A percentile compares a stretch with the other conserved stretches of the same genome.
Evolutionary conservation across 2,329 filamentous ascomycete species (phyloP).

Genomic region (Paecilomyces sp.): DNA sequence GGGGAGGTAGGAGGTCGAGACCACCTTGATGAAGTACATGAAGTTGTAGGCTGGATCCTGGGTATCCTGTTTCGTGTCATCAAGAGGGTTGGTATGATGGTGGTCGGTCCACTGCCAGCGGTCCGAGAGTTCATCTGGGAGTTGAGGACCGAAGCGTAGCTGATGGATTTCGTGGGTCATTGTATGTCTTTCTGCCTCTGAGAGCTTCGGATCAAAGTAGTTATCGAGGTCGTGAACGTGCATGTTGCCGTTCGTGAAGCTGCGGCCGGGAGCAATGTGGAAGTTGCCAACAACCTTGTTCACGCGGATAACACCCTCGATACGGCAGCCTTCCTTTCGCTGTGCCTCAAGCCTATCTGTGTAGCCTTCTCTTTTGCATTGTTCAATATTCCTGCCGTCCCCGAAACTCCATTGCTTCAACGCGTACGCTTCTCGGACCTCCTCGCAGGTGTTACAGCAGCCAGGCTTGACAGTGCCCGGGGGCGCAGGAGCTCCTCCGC

Average conservation of each 20-base stretch:
- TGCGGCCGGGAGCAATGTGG: constrained; percentile 92
- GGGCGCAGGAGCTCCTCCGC: constrained; percentile 78
- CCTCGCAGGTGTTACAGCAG: constrained; percentile 95
- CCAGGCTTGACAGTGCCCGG: constrained; percentile 66
- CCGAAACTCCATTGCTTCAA: constrained; percentile 89
- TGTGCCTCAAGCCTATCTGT: constrained; percentile 80
- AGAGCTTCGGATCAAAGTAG: constrained; percentile 64
- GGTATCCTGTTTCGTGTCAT: constrained; percentile 69
- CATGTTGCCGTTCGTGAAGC: constrained; percentile 93
- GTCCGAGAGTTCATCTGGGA: constrained; percentile 63
- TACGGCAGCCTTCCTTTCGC: constrained; percentile 84
- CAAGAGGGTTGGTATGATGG: constrained; percentile 79
- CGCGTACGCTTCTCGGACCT: constrained; percentile 92
- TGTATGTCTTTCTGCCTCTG: constrained; percentile 64
- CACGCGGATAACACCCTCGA: constrained; percentile 84
- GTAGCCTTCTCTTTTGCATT: constrained; percentile 93
- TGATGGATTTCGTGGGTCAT: constrained; percentile 86
- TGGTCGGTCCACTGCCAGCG: constrained; percentile 74
- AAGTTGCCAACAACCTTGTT: constrained; percentile 99
- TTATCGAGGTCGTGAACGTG: constrained; percentile 97
- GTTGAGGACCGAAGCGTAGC: constrained; percentile 84
- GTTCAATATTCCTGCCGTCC: constrained; percentile 83
- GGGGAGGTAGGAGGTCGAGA: constrained; percentile 89
- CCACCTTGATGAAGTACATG: constrained; percentile 99
- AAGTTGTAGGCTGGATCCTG: constrained; percentile 84